Percentiles rank a stretch among this genome's conserved stretches.
phyloP scores from a whole-genome alignment of 768 basidiomycete genomes.

The Auricularia heimuer region DNA sequence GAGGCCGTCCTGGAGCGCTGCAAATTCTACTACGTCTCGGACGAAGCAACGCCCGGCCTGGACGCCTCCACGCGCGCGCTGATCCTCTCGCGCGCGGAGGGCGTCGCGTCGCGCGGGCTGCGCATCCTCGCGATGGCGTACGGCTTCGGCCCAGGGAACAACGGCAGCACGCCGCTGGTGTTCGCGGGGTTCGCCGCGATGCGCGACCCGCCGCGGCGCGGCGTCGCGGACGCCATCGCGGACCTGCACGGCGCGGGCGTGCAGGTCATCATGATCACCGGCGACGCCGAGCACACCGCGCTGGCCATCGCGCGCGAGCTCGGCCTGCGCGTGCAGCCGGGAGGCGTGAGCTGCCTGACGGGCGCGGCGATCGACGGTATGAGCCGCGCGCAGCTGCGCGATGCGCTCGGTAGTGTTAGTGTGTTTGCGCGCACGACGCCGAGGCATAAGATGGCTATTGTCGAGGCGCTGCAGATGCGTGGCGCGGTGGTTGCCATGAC shows the following conservation, averaged over 20 bases:
- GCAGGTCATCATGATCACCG: slow-evolving; percentile 98
- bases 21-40: slow-evolving; percentile 81
- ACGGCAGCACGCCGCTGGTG: slow-evolving; percentile 38
- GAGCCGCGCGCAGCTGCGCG: slow-evolving; percentile 69
- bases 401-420: slow-evolving; percentile 68
- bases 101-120: slow-evolving; percentile 64
- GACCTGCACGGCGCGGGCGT: slow-evolving; percentile 78
- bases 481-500: slow-evolving; percentile 88
- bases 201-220: slow-evolving; percentile 88
- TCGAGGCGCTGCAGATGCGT: slow-evolving; percentile 83
- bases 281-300: slow-evolving; percentile 87
- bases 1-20: slow-evolving; percentile 81
- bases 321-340: slow-evolving; percentile 58
- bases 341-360: slow-evolving; percentile 43
- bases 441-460: slow-evolving; percentile 95
- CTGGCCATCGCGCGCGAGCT: slow-evolving; percentile 79
- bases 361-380: slow-evolving; percentile 81
- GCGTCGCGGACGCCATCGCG: slow-evolving; percentile 82
- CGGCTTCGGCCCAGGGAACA: slow-evolving; percentile 47
- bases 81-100: slow-evolving; percentile 61
- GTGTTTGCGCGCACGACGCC: slow-evolving; percentile 96
- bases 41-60: slow-evolving; percentile 76
- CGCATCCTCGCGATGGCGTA: slow-evolving; percentile 91
- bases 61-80: slow-evolving; percentile 58
- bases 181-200: slow-evolving; percentile 94